phyloP scores from a whole-genome alignment of 1,139 yeast genomes.

The Nakaseomyces nivariensis region DNA sequence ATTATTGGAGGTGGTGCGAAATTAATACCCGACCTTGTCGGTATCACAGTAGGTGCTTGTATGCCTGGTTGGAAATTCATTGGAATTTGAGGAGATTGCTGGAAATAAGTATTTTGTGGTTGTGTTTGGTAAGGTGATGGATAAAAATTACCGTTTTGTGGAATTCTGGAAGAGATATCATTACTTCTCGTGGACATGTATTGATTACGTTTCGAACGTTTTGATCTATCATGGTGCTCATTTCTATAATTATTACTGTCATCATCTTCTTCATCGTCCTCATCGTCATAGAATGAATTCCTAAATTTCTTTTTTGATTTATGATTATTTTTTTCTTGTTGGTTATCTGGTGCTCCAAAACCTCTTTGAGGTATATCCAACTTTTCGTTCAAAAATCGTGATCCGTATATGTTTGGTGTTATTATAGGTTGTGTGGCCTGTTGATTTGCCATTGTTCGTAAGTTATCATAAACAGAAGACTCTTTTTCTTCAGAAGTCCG shows the following conservation, averaged over 20 bases:
- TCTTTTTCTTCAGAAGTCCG: neutral
- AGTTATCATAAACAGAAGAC: conserved; percentile 1
- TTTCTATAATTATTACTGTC: neutral
- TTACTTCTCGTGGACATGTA: neutral
- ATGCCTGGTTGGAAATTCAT: neutral
- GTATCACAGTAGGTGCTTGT: neutral
- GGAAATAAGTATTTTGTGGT: neutral
- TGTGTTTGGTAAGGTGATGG: neutral
- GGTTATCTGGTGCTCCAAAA: neutral
- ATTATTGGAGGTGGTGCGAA: neutral
- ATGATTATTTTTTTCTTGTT: neutral
- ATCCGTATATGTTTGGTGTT: neutral
- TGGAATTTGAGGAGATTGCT: neutral
- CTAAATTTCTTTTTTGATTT: neutral
- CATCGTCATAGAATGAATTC: conserved; percentile 1
- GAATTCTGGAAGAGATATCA: neutral
- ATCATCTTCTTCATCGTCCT: neutral
- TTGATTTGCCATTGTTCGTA: neutral
- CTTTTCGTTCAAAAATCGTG: neutral
- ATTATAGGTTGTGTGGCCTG: neutral
- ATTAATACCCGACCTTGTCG: neutral
- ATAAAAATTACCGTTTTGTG: neutral
- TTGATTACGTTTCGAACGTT: neutral
- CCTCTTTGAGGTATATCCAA: neutral
- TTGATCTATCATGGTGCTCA: neutral